Evolutionary conservation across 495 filamentous ascomycete genomes (phyloP).

Genomic region (Aspergillus conjunctus): DNA sequence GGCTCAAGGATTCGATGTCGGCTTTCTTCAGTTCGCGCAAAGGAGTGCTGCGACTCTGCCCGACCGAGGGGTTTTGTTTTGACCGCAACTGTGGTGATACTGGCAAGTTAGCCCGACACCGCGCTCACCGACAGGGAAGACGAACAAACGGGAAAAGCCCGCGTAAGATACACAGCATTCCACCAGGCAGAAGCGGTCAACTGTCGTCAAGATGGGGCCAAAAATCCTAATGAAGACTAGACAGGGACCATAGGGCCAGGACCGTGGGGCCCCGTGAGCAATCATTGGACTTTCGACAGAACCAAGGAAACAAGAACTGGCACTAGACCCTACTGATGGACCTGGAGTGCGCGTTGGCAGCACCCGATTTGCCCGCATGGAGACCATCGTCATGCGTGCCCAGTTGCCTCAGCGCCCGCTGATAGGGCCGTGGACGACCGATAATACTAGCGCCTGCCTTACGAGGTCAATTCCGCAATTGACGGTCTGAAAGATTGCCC

Average conservation of each 20-base stretch:
- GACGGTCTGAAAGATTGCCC: constrained; percentile 15
- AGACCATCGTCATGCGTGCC: constrained; percentile 11
- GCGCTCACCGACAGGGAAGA: constrained; percentile 14
- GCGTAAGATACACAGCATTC: background rate
- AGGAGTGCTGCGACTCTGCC: background rate
- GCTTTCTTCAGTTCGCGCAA: background rate
- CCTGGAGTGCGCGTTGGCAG: constrained; percentile 19
- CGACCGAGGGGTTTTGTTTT: background rate
- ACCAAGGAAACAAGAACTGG: constrained; percentile 13
- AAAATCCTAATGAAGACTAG: constrained; percentile 15
- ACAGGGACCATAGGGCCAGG: background rate
- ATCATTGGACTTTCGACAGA: background rate
- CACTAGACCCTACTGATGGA: constrained; percentile 26
- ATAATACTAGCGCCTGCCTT: constrained; percentile 22
- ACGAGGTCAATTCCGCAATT: constrained; percentile 13
- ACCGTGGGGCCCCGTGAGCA: background rate
- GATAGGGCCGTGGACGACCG: constrained; percentile 11
- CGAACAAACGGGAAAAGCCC: constrained; percentile 5
- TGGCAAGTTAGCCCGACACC: background rate
- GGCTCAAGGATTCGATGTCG: background rate
- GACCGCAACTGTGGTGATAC: background rate
- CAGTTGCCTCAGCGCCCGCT: background rate
- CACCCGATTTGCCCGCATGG: constrained; percentile 19
- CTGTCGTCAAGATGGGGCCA: constrained; percentile 21
- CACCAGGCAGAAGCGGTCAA: constrained; percentile 20